phyloP scores from a whole-genome alignment of 805 yeast species.

The Nakazawaea siamensis region DNA sequence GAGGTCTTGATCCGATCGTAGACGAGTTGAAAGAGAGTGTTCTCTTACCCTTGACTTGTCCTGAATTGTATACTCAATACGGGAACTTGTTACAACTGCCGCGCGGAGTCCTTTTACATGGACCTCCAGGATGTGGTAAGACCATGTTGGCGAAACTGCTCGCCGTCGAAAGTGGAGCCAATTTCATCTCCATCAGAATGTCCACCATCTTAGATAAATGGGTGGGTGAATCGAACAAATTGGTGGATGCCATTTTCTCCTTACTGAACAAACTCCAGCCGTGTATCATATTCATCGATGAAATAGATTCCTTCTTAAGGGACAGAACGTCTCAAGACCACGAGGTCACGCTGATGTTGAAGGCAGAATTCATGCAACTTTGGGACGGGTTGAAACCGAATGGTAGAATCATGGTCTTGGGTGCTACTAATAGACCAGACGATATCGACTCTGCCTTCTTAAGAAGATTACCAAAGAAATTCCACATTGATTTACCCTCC shows the following conservation, averaged over 20 bases:
- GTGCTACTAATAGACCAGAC: constrained; percentile 88
- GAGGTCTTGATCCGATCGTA: constrained; percentile 77
- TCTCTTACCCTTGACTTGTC: constrained; percentile 76
- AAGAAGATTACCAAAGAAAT: constrained; percentile 87
- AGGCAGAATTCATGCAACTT: constrained; percentile 94
- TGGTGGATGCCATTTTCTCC: constrained; percentile 87
- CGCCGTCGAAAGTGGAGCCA: constrained; percentile 88
- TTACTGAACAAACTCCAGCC: constrained; percentile 87
- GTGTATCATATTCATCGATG: constrained; percentile 91
- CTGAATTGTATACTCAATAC: constrained; percentile 65
- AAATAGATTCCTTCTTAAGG: constrained; percentile 88
- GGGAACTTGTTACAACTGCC: constrained; percentile 77
- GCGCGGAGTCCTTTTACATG: constrained; percentile 85
- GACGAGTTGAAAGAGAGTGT: constrained; percentile 86
- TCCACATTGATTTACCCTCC: constrained; percentile 70
- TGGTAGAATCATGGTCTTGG: constrained; percentile 83
- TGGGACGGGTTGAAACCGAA: constrained; percentile 85
- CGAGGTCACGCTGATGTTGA: constrained; percentile 89
- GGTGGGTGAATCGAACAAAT: constrained; percentile 94
- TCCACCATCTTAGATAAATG: constrained; percentile 94
- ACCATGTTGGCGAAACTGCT: constrained; percentile 96
- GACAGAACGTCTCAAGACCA: constrained; percentile 82
- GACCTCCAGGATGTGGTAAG: constrained; percentile 98
- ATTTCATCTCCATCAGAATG: constrained; percentile 85
- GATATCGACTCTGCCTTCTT: constrained; percentile 91